phyloP scores from a whole-genome alignment of 441 rosid genomes.

The Brassica balearica region DNA sequence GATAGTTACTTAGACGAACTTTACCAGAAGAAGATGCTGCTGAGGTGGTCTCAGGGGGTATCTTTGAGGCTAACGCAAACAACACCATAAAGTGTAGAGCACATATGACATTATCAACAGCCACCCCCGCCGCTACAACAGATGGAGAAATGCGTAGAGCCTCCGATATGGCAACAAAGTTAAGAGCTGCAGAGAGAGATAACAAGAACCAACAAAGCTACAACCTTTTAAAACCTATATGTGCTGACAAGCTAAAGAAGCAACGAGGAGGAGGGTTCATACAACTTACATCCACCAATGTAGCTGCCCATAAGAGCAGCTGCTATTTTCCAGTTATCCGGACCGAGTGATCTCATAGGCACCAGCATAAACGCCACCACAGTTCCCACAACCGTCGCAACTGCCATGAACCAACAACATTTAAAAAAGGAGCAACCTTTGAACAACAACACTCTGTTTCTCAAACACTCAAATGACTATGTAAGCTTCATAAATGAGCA shows the following conservation, averaged over 20 bases:
- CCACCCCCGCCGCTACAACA: constrained; percentile 81
- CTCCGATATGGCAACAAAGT: constrained; percentile 80
- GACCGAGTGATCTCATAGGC: constrained; percentile 90
- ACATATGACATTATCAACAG: constrained; percentile 81
- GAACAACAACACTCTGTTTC: neutral
- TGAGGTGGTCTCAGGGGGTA: constrained; percentile 63
- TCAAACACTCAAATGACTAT: neutral
- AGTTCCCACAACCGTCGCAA: constrained; percentile 71
- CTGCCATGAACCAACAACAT: constrained; percentile 53
- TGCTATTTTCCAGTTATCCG: constrained; percentile 89
- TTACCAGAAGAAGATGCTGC: constrained; percentile 49
- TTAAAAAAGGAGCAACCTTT: neutral
- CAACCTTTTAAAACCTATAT: neutral
- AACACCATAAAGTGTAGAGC: constrained; percentile 65
- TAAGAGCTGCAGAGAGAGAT: constrained; percentile 59
- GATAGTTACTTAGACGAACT: neutral
- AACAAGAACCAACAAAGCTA: constrained; percentile 29
- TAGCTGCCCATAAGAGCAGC: constrained; percentile 89
- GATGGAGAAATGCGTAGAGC: constrained; percentile 78
- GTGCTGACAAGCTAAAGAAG: constrained; percentile 33
- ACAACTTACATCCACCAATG: constrained; percentile 84
- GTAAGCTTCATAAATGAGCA: neutral
- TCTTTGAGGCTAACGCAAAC: constrained; percentile 72
- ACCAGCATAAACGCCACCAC: constrained; percentile 68
- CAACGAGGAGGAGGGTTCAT: constrained; percentile 16